Evolutionary conservation across 1,284 basidiomycete genomes (phyloP).

Genomic region (Lignosus rhinocerotis): DNA sequence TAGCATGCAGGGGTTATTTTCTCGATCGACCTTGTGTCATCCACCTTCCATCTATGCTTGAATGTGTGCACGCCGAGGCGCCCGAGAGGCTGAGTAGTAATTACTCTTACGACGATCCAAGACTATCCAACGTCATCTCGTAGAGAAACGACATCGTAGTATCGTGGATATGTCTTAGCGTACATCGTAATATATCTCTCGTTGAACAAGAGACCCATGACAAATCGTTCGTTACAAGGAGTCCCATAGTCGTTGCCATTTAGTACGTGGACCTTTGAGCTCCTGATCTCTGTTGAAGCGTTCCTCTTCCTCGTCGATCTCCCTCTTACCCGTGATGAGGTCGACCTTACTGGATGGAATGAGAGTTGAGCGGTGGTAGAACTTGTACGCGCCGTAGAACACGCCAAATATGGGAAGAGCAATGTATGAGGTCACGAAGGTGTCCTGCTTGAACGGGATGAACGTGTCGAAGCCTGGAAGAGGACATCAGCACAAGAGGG

Average conservation of each 20-base stretch:
- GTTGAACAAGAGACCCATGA: background rate
- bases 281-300: conserved; percentile 44
- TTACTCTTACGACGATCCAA: background rate
- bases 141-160: too few species aligned
- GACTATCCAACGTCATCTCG: background rate
- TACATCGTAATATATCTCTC: conserved; percentile 4
- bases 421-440: conserved; percentile 66
- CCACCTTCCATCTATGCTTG: conserved; percentile 23
- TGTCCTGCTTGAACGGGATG: conserved; percentile 55
- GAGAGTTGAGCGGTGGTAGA: conserved; percentile 50
- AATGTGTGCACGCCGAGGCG: conserved; percentile 23
- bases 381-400: conserved; percentile 61
- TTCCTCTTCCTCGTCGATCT: conserved; percentile 68
- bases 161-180: background rate
- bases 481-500: background rate
- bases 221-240: conserved; percentile 35
- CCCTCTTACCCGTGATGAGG: conserved; percentile 59
- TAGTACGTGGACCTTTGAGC: conserved; percentile 40
- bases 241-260: conserved; percentile 43
- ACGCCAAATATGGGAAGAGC: conserved; percentile 56
- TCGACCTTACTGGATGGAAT: conserved; percentile 61
- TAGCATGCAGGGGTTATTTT: background rate
- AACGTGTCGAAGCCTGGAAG: conserved; percentile 40
- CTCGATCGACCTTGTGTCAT: conserved; percentile 14
- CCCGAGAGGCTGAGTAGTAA: background rate